Base-by-base conservation (phyloP, 2,329 filamentous ascomycete genomes). In the Nemania diffusa region DNA sequence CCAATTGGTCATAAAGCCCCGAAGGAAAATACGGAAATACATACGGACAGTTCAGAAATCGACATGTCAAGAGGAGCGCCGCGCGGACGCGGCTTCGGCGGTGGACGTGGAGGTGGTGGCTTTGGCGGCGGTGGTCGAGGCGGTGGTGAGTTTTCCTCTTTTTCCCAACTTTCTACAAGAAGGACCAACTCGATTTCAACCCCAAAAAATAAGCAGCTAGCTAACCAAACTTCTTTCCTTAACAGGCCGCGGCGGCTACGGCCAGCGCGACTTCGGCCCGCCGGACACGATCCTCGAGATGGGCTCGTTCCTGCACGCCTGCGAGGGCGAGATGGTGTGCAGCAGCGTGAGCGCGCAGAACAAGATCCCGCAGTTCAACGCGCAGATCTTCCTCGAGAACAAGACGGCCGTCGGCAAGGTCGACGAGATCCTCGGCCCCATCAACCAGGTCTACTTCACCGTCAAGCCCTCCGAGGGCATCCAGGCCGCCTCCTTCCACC, bases 281-380 rank as follows among this genome's bases (percentile, higher is more conserved):
- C 77, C 77, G 5, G 77, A 77, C 69, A 71, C 72, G 65, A 76
- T 78, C 72, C 70, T 76, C 11, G 96, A 97, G 84, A 93, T 99
- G 91, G 96, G 96, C 81, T 89, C 88, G 72, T 97, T 98, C 82
- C 83, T 97, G 79, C 96, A 99, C 84, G 90, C 94, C 66, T 95
- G 92, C 84, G 96, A 99, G 83, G 95, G 95, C 80, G 96, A 99
- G 83, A 96, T 99, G 87, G 91, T 99, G 75, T 97, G 95, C 91
- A 91, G 94, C 82, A 97, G 92, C 74, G 91, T 92, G 82, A 98
- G 97, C 86, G 85, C 91, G 37, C 61, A 64, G 61, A 69, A 69
- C 76, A 98, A 98, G 84, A 91, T 99, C 72, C 96, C 96, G 69
- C 97, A 97, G 85, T 99, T 99, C 91, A 98, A 97, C 85, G 96